Conservation (phyloP, 805 yeast species). For the Metschnikowia drakensbergensis region DNA sequence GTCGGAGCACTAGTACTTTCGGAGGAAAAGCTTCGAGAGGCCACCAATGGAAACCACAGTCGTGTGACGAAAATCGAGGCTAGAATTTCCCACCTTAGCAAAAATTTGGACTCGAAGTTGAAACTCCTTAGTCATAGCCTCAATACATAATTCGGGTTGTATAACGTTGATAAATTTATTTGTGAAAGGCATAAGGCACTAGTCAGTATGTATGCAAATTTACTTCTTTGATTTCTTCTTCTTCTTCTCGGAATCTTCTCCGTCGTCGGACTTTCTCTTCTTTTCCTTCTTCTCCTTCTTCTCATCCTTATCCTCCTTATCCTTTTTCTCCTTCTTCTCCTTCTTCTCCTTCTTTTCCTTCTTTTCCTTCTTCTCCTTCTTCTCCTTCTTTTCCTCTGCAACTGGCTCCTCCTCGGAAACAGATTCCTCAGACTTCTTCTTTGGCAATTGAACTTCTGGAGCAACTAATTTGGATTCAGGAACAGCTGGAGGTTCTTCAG, state of each 20-base stretch:
- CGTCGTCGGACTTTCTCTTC: constrained; percentile 24
- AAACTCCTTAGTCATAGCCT: not conserved
- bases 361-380: constrained; percentile 53
- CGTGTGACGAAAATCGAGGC: constrained; percentile 5
- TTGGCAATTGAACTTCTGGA: constrained; percentile 44
- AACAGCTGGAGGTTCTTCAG: constrained; percentile 54
- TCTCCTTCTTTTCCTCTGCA: constrained; percentile 33
- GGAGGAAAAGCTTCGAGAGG: constrained; percentile 2
- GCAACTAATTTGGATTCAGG: constrained; percentile 51
- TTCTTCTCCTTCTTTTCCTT: constrained; percentile 53
- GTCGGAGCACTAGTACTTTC: constrained; percentile 7
- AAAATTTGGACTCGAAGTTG: not conserved
- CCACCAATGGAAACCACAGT: constrained; percentile 1
- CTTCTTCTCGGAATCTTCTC: constrained; percentile 46
- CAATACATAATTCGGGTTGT: not conserved
- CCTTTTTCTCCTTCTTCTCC: constrained; percentile 38
- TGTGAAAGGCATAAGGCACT: constrained; percentile 6
- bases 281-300: constrained; percentile 40
- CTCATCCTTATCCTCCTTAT: constrained; percentile 45
- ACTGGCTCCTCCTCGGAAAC: constrained; percentile 26
- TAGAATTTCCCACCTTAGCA: constrained; percentile 1
- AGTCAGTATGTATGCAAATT: constrained; percentile 7
- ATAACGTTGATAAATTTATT: constrained; percentile 1
- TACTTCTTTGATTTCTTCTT: constrained; percentile 44
- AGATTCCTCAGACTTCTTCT: constrained; percentile 49